Evolutionary conservation across 73 alveolate genomes (phyloP).

Genomic region (Paramecium primaurelia): DNA sequence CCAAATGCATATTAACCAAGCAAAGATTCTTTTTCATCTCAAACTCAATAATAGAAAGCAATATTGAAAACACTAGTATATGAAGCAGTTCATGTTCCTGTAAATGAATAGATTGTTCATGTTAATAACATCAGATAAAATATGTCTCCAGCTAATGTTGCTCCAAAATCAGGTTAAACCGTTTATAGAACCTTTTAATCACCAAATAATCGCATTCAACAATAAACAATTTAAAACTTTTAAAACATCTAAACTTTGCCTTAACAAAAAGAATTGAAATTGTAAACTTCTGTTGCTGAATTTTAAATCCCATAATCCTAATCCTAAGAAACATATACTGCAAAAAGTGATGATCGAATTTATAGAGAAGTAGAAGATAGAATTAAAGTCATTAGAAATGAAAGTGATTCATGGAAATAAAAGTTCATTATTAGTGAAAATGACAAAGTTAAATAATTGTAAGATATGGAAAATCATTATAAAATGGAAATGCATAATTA

Average conservation of each 20-base stretch:
- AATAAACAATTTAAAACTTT: background rate
- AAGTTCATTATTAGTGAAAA: background rate
- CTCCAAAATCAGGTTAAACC: conserved; percentile 7
- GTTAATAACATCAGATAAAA: background rate
- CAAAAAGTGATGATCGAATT: background rate
- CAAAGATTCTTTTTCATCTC: background rate
- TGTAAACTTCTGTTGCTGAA: background rate
- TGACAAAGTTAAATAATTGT: background rate
- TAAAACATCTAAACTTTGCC: background rate
- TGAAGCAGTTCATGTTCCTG: conserved; percentile 38
- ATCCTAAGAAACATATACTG: background rate
- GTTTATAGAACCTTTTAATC: background rate
- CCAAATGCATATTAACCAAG: background rate
- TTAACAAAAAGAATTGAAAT: background rate
- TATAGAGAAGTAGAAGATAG: conserved; percentile 24
- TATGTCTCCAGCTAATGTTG: background rate
- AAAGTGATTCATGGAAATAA: conserved; percentile 3
- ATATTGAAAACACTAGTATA: background rate
- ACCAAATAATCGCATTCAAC: background rate
- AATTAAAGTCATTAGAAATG: background rate
- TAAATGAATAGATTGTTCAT: background rate
- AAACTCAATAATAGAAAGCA: background rate
- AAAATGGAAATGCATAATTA: background rate
- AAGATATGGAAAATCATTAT: background rate
- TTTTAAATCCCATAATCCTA: background rate